Percentiles rank a stretch among this genome's conserved stretches.
Conservation (phyloP, 306 rosid species). For the Cucurbita ficifolia region DNA sequence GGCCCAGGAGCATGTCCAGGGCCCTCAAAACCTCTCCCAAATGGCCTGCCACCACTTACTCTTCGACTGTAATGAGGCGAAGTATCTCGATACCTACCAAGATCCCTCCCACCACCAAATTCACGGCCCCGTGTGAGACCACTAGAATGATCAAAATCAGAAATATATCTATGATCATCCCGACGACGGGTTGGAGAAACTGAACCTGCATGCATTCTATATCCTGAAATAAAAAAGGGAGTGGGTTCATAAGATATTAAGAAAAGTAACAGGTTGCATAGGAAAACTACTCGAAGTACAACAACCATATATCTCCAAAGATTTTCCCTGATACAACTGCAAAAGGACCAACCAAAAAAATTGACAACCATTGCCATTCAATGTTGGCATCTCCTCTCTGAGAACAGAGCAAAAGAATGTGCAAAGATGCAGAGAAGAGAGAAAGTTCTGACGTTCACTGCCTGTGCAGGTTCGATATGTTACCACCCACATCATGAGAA, state of each 20-base stretch:
- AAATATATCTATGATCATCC: slow-evolving; percentile 37
- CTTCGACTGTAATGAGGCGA: slow-evolving; percentile 66
- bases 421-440: slow-evolving; percentile 11
- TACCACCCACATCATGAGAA: slow-evolving; percentile 12
- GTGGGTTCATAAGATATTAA: slow-evolving; percentile 23
- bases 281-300: slow-evolving; percentile 12
- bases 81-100: slow-evolving; percentile 57
- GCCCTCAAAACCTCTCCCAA: slow-evolving; percentile 58
- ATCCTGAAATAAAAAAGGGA: slow-evolving; percentile 71
- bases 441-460: slow-evolving; percentile 23
- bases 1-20: slow-evolving; percentile 44
- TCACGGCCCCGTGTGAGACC: slow-evolving; percentile 38
- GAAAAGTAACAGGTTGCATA: slow-evolving; percentile 14
- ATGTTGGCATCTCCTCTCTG: slow-evolving; percentile 31
- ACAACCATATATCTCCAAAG: slow-evolving; percentile 22
- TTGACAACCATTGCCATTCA: slow-evolving; percentile 37
- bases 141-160: slow-evolving; percentile 40
- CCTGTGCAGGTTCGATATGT: slow-evolving; percentile 26
- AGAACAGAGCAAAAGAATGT: slow-evolving; percentile 17
- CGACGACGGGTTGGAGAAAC: slow-evolving; percentile 68
- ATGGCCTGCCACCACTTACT: slow-evolving; percentile 53
- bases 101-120: slow-evolving; percentile 47
- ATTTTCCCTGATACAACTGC: slow-evolving; percentile 29
- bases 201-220: slow-evolving; percentile 89
- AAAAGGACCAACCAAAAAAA: slow-evolving; percentile 28